Conservation (phyloP, 2,329 filamentous ascomycete species). For the Fusarium dimerum region DNA sequence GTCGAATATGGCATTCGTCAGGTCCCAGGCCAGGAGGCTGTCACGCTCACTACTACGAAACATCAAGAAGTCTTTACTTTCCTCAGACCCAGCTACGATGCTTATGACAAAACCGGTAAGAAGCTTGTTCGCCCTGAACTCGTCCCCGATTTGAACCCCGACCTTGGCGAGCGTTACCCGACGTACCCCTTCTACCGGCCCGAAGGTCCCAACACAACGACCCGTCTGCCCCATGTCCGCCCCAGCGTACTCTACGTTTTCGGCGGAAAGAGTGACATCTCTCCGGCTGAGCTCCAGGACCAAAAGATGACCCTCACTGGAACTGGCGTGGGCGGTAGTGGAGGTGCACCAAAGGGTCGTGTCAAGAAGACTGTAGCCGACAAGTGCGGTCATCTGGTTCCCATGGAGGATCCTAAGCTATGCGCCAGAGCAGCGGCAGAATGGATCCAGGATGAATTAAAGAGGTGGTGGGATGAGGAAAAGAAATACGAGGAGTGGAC, state of each 20-base stretch:
- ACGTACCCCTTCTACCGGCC: constrained; percentile 65
- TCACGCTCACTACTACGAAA: constrained; percentile 79
- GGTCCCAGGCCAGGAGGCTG: constrained; percentile 47
- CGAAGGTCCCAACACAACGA: constrained; percentile 59
- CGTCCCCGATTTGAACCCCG: constrained; percentile 48
- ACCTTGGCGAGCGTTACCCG: constrained; percentile 36
- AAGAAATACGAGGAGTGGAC: constrained; percentile 58
- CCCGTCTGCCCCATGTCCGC: constrained; percentile 59
- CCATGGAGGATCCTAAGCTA: constrained; percentile 73
- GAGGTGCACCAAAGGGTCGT: constrained; percentile 62
- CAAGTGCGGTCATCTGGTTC: constrained; percentile 74
- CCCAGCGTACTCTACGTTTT: constrained; percentile 71
- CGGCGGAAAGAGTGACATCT: constrained; percentile 61
- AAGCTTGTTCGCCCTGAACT: constrained; percentile 41
- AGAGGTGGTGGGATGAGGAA: constrained; percentile 59
- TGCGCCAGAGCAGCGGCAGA: constrained; percentile 62
- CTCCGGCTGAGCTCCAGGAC: constrained; percentile 48
- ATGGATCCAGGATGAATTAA: constrained; percentile 60
- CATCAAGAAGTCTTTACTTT: constrained; percentile 81
- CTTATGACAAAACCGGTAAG: constrained; percentile 40
- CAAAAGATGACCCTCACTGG: constrained; percentile 67
- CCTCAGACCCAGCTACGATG: constrained; percentile 59
- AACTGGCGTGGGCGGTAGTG: constrained; percentile 65
- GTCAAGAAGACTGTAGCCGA: constrained; percentile 68
- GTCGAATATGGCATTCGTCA: constrained; percentile 73